phyloP scores from a whole-genome alignment of 2,329 filamentous ascomycete species.

The Aspergillus fischeri region DNA sequence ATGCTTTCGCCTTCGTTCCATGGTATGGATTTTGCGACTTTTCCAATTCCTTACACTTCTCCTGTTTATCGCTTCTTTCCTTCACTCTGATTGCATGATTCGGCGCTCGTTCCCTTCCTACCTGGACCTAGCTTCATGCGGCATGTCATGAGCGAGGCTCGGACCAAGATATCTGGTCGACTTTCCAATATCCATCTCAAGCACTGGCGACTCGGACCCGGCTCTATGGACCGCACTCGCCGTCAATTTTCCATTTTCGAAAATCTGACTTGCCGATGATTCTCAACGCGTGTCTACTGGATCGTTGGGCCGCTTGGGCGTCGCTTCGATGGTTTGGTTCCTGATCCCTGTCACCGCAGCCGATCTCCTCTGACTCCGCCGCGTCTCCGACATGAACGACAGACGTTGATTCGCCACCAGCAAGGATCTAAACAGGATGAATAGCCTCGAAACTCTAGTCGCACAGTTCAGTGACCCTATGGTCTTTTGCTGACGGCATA shows the following conservation, averaged over 20 bases:
- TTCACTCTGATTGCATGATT: slow-evolving; percentile 10
- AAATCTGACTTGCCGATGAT: background rate
- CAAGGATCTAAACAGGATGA: slow-evolving; percentile 5
- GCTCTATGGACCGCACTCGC: slow-evolving; percentile 7
- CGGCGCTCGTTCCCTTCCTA: background rate
- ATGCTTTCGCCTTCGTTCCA: slow-evolving; percentile 28
- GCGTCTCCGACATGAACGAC: slow-evolving; percentile 1
- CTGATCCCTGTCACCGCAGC: background rate
- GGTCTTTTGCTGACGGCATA: slow-evolving; percentile 7
- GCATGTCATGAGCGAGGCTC: slow-evolving; percentile 7
- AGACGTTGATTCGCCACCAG: slow-evolving; percentile 10
- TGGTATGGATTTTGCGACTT: slow-evolving; percentile 6
- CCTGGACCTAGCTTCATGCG: background rate
- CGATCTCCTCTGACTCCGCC: slow-evolving; percentile 6
- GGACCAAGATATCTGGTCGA: slow-evolving; percentile 11
- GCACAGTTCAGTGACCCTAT: slow-evolving; percentile 12
- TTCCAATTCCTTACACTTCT: slow-evolving; percentile 1
- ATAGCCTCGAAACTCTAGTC: slow-evolving; percentile 14
- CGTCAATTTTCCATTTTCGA: background rate
- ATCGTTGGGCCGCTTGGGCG: background rate
- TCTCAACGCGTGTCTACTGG: background rate
- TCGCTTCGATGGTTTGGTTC: slow-evolving; percentile 1
- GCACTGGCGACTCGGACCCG: slow-evolving; percentile 7
- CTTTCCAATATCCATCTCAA: slow-evolving; percentile 13
- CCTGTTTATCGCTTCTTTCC: background rate